Base-by-base conservation (phyloP, 169 alveolate species). In the Miamiensis avidus region DNA sequence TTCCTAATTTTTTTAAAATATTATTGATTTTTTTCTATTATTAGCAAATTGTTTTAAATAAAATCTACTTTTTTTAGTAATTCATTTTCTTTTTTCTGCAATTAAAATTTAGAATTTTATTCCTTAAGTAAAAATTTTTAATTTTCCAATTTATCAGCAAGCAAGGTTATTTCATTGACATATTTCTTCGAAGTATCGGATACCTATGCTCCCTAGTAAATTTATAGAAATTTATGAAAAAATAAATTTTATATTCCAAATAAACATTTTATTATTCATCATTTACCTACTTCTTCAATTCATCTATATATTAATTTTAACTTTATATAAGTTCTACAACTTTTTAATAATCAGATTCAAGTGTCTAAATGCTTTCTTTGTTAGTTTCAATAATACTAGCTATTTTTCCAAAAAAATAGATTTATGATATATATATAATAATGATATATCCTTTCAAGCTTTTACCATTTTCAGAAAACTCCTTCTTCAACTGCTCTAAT, bases 101-200 rank as follows among this genome's bases (percentile, higher is more conserved):
- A 33, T 79, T 79, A 75, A 34, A 29, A 49, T 79, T 79, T 79
- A n/a, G 34, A 79, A 34, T 79, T 79, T 32, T 33, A 65, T 29
- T 79, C 84, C 29, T 79, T 79, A n/a, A 74, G 26, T 64, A 29
- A 28, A n/a, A 34, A 65, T 65, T 79, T 79, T 26, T 34, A 34
- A 0, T 31, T 33, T 25, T 79, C 84, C 29, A 34, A 79, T 29
- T 79, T 79, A 25, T 79, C 84, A 1, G 84, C 29, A 26, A 64
- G 27, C 64, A 34, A 29, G 25, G 34, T 20, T 25, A 79, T 79
- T 29, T 79, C 30, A 11, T 49, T 65, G 25, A 79, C 76, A 49
- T 34, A 79, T 49, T 49, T 29, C 64, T 79, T 79, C 64, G 34
- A 64, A 30, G 34, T 79, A 49, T 79, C 84, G 0, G 84, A 29